phyloP scores from a whole-genome alignment of 106 monocot genomes.

The Dendrobium catenatum region DNA sequence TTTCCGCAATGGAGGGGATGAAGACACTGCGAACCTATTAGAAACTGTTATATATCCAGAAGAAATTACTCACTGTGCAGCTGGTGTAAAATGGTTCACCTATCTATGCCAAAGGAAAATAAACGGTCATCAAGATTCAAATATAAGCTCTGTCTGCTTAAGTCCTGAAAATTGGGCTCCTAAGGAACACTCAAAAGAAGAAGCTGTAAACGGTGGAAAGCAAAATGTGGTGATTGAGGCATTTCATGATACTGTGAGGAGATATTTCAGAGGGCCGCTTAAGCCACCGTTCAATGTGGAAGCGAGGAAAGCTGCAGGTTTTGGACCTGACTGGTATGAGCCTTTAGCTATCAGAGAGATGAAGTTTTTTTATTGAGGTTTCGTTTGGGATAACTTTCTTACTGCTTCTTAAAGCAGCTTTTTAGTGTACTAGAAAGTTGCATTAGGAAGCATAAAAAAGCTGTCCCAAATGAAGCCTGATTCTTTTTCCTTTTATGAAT shows the following conservation, averaged over 20 bases:
- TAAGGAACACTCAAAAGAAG: background rate
- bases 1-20: constrained; percentile 72
- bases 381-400: no score
- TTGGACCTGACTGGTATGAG: constrained; percentile 82
- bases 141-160: background rate
- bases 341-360: constrained; percentile 33
- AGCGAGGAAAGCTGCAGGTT: constrained; percentile 73
- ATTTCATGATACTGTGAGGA: constrained; percentile 67
- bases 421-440: no score
- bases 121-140: background rate
- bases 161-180: background rate
- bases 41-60: constrained; percentile 77
- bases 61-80: constrained; percentile 80
- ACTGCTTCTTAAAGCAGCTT: no score
- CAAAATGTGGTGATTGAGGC: constrained; percentile 25
- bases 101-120: constrained; percentile 42
- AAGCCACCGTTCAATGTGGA: constrained; percentile 79
- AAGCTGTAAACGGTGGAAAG: constrained; percentile 13
- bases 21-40: constrained; percentile 55
- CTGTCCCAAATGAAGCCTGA: no score
- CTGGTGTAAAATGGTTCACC: constrained; percentile 89
- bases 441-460: no score
- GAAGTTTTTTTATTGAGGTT: background rate
- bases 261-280: constrained; percentile 65
- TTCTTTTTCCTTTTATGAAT: no score